phyloP scores from a whole-genome alignment of 2,329 filamentous ascomycete genomes.

The Hypoxylon sp. region DNA sequence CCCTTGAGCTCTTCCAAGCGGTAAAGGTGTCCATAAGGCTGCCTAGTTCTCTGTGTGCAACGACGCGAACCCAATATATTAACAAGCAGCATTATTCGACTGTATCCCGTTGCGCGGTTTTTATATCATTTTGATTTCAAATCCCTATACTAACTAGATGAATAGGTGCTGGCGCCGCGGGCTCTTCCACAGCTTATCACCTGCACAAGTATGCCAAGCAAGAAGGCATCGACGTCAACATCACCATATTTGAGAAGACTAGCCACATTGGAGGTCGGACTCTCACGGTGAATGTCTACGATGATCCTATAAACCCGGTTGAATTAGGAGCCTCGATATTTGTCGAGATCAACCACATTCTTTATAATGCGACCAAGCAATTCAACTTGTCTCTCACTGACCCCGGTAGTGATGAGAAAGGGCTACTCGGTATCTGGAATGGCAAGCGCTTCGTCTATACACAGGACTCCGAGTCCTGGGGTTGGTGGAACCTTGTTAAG shows the following conservation, averaged over 20 bases:
- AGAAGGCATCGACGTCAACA: conserved; percentile 75
- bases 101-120: neutral
- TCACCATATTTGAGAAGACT: conserved; percentile 90
- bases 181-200: conserved; percentile 88
- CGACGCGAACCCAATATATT: neutral
- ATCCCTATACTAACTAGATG: conserved; percentile 14
- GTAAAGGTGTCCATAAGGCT: neutral
- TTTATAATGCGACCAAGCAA: conserved; percentile 78
- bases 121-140: neutral
- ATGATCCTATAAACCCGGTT: conserved; percentile 76
- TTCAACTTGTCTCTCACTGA: conserved; percentile 77
- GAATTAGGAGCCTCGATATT: conserved; percentile 96
- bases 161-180: conserved; percentile 88
- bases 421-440: conserved; percentile 85
- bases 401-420: conserved; percentile 64
- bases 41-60: neutral
- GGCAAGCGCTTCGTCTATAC: conserved; percentile 80
- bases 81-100: too few species aligned
- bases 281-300: conserved; percentile 85
- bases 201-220: conserved; percentile 78
- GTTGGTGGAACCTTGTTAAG: conserved; percentile 86
- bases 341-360: conserved; percentile 85
- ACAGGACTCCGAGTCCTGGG: conserved; percentile 70
- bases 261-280: conserved; percentile 86
- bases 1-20: neutral